Conservation (phyloP, 108 stramenopile species). For the Cylindrotheca fusiformis region DNA sequence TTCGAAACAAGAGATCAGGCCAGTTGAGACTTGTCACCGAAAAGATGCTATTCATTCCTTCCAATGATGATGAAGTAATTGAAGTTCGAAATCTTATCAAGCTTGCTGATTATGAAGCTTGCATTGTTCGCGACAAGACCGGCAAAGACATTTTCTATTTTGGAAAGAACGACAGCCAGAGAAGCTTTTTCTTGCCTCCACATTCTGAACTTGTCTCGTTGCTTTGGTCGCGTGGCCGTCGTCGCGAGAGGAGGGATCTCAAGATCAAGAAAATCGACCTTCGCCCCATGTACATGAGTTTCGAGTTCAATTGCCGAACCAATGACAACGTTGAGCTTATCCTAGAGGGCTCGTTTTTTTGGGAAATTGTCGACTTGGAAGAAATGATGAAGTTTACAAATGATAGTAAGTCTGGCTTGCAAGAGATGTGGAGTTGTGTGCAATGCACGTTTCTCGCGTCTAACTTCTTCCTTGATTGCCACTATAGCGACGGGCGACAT, state of each 20-base stretch:
- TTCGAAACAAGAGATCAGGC: conserved; percentile 14
- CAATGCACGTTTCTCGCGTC: no score
- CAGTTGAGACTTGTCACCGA: conserved; percentile 12
- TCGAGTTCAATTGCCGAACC: conserved; percentile 27
- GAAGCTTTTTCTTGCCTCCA: conserved; percentile 25
- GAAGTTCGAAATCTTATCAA: conserved; percentile 17
- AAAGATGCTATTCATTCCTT: conserved; percentile 16
- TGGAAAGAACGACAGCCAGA: conserved; percentile 10
- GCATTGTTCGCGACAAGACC: conserved; percentile 22
- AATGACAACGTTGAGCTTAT: conserved; percentile 25
- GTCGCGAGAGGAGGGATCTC: conserved; percentile 13
- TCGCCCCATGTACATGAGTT: conserved; percentile 19
- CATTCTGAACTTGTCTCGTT: conserved; percentile 14
- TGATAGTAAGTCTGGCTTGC: no score
- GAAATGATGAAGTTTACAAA: conserved; percentile 16
- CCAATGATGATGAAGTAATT: conserved; percentile 13
- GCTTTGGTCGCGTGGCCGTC: conserved; percentile 10
- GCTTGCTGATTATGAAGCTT: conserved; percentile 19
- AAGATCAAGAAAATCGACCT: conserved; percentile 11
- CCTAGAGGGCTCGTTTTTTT: conserved; percentile 23
- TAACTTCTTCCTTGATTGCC: no score
- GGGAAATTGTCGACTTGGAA: conserved; percentile 14
- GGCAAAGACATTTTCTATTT: conserved; percentile 18
- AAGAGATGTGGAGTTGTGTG: no score
- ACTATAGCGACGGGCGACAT: conserved; percentile 21